Evolutionary conservation across 1,284 basidiomycete genomes (phyloP).

Genomic region (Pseudomicrostroma phylloplanum): DNA sequence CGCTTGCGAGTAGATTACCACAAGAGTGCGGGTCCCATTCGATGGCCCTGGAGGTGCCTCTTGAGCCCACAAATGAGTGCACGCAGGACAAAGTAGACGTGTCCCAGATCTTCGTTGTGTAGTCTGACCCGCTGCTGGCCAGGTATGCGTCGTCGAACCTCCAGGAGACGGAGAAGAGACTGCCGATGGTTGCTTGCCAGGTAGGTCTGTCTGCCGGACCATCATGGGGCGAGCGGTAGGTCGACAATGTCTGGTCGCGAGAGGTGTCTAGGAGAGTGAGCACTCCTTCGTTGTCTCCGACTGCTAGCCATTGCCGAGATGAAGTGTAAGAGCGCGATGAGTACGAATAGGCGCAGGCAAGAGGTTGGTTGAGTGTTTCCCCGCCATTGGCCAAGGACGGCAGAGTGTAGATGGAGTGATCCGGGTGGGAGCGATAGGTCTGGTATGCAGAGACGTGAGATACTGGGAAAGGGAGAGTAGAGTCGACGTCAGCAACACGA

Average conservation of each 20-base stretch:
- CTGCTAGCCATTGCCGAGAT: constrained; percentile 38
- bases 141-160: constrained; percentile 37
- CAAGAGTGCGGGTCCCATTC: constrained; percentile 37
- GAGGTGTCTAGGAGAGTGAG: constrained; percentile 41
- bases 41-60: constrained; percentile 37
- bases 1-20: constrained; percentile 36
- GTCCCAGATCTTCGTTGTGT: constrained; percentile 41
- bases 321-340: constrained; percentile 6
- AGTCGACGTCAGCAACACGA: too few relatives aligned
- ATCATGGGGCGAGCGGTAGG: too few relatives aligned
- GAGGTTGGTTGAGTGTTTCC: not conserved
- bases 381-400: not conserved
- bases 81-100: constrained; percentile 31
- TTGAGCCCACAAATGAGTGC: constrained; percentile 9
- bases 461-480: not conserved
- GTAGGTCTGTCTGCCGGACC: constrained; percentile 9
- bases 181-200: constrained; percentile 23
- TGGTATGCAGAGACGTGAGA: not conserved
- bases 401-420: not conserved
- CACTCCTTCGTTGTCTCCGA: constrained; percentile 45
- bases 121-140: constrained; percentile 40
- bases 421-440: not conserved
- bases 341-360: not conserved
- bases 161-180: constrained; percentile 44
- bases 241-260: constrained; percentile 10